phyloP scores from a whole-genome alignment of 768 basidiomycete species.

The Tremella mesenterica region DNA sequence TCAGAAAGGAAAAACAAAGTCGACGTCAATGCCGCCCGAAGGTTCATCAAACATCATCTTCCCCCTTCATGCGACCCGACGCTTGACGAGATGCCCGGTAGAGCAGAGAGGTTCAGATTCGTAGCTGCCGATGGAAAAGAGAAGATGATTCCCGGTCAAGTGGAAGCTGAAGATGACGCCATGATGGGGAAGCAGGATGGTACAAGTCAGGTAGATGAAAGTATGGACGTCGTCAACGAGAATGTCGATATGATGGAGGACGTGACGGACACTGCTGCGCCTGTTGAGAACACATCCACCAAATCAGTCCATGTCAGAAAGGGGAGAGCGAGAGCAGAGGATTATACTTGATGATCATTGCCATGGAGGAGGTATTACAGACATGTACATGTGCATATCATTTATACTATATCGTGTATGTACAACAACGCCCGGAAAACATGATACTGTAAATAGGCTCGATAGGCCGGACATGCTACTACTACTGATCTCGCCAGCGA shows the following conservation, averaged over 20 bases:
- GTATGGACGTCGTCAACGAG: neutral
- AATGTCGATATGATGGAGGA: neutral
- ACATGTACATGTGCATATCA: no score
- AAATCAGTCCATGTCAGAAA: conserved; percentile 6
- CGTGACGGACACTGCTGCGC: neutral
- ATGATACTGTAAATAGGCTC: no score
- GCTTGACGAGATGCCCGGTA: conserved; percentile 3
- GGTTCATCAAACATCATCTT: conserved; percentile 34
- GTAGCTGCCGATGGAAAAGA: conserved; percentile 15
- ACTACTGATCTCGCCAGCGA: no score
- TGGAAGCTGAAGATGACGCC: neutral
- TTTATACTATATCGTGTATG: no score
- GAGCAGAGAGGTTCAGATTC: conserved; percentile 22
- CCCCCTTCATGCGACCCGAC: conserved; percentile 12
- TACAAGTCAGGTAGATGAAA: neutral
- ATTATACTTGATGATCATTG: no score
- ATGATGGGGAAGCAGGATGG: neutral
- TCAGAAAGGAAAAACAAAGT: conserved; percentile 16
- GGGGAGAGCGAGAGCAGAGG: neutral
- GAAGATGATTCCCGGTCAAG: neutral
- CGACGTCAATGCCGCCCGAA: conserved; percentile 28
- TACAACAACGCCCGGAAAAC: no score
- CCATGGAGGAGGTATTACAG: no score
- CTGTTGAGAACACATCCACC: neutral
- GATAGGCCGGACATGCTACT: no score